Evolutionary conservation across 306 rosid species (phyloP).

Genomic region (Vachellia collinsii): DNA sequence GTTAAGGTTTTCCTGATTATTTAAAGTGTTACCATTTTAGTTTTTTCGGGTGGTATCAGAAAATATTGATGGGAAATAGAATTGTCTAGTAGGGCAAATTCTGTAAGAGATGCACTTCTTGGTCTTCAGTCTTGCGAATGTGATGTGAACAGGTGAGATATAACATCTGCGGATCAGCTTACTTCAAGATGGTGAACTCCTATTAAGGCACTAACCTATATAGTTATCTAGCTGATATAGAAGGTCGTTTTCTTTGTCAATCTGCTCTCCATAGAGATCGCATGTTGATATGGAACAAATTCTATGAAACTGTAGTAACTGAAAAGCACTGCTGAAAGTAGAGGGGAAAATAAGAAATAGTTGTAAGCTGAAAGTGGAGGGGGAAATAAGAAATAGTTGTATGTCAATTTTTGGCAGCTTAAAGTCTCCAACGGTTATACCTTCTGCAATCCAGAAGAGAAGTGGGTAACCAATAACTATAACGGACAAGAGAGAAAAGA

Average conservation of each 20-base stretch:
- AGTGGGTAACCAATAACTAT: neutral
- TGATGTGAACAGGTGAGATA: neutral
- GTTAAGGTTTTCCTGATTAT: constrained; percentile 17
- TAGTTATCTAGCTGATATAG: constrained; percentile 11
- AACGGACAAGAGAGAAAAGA: neutral
- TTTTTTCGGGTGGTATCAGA: constrained; percentile 20
- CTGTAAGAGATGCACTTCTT: constrained; percentile 12
- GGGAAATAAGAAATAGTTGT: neutral
- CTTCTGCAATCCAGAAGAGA: neutral
- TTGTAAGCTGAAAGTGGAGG: neutral
- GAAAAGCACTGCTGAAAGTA: neutral
- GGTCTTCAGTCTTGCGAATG: neutral
- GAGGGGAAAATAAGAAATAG: neutral
- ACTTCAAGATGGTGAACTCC: neutral
- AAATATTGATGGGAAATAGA: constrained; percentile 7
- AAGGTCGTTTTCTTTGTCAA: neutral
- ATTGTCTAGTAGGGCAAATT: constrained; percentile 20
- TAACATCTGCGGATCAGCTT: neutral
- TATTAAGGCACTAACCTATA: neutral
- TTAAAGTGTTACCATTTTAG: neutral
- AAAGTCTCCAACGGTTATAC: neutral
- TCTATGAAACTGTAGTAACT: neutral
- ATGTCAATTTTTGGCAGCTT: neutral
- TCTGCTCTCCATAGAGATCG: constrained; percentile 27
- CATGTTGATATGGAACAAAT: neutral